Percentiles rank a stretch among this genome's conserved stretches.
Evolutionary conservation across 306 rosid genomes (phyloP).

Genomic region (Glycine soja): DNA sequence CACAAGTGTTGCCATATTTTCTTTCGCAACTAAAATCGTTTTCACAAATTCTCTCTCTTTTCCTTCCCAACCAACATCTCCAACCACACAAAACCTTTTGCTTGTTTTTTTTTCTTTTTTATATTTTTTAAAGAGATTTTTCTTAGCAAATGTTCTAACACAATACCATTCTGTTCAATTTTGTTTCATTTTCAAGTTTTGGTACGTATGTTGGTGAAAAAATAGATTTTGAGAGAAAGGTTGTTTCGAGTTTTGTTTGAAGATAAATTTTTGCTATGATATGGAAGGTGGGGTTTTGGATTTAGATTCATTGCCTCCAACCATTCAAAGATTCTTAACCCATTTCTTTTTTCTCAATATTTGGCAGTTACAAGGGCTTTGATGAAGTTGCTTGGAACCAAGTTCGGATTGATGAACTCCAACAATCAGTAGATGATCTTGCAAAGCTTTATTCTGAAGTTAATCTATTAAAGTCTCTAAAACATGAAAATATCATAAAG

Average conservation of each 20-base stretch:
- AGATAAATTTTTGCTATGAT: slow-evolving; percentile 46
- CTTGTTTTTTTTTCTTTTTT: background rate
- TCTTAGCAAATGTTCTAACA: slow-evolving; percentile 27
- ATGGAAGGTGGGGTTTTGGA: slow-evolving; percentile 64
- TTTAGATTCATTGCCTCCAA: slow-evolving; percentile 62
- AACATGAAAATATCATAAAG: slow-evolving; percentile 79
- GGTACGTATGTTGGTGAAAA: slow-evolving; percentile 29
- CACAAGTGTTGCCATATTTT: slow-evolving; percentile 55
- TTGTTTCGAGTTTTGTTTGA: slow-evolving; percentile 49
- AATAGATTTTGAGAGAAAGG: slow-evolving; percentile 55
- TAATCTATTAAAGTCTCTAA: slow-evolving; percentile 68
- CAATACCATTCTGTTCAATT: slow-evolving; percentile 21
- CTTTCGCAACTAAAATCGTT: slow-evolving; percentile 23
- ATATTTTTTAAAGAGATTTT: background rate
- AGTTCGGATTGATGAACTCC: slow-evolving; percentile 65
- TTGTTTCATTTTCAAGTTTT: slow-evolving; percentile 9
- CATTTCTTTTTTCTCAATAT: background rate
- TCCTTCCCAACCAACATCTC: background rate
- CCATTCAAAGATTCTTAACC: slow-evolving; percentile 18
- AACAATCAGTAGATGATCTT: slow-evolving; percentile 65
- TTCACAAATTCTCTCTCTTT: background rate
- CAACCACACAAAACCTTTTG: slow-evolving; percentile 1
- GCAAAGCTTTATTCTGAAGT: slow-evolving; percentile 76
- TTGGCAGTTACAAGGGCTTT: slow-evolving; percentile 76
- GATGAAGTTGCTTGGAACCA: slow-evolving; percentile 96